phyloP scores from a whole-genome alignment of 164 flowering plant genomes.

The Nymphaea colorata region DNA sequence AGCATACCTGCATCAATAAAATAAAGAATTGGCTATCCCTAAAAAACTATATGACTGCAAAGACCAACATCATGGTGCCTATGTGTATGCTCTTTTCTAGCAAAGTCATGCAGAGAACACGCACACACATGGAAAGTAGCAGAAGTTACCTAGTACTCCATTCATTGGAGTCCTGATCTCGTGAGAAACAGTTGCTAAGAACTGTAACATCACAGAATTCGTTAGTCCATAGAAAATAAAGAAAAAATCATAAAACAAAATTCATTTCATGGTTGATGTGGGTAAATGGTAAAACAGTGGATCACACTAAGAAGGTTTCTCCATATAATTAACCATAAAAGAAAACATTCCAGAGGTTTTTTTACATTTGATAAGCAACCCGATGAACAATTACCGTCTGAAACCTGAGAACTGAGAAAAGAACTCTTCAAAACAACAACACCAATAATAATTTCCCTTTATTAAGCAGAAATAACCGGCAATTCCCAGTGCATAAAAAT shows the following conservation, averaged over 20 bases:
- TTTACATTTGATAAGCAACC: neutral
- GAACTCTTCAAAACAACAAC: no score
- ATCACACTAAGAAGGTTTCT: neutral
- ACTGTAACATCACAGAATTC: constrained; percentile 25
- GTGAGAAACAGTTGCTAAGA: constrained; percentile 94
- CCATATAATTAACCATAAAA: neutral
- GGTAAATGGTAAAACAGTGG: no score
- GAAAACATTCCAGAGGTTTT: neutral
- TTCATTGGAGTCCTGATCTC: constrained; percentile 98
- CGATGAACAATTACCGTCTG: no score
- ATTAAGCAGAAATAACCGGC: neutral
- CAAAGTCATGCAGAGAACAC: neutral
- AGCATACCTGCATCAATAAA: constrained; percentile 59
- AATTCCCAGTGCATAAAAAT: neutral
- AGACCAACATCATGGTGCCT: no score
- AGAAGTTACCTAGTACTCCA: constrained; percentile 70
- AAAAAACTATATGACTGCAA: no score
- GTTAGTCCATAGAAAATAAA: constrained; percentile 7
- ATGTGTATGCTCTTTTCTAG: neutral
- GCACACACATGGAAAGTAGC: neutral
- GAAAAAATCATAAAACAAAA: neutral
- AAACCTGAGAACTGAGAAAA: no score
- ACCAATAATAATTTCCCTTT: no score
- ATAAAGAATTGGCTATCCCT: neutral
- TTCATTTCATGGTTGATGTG: no score